These are phyloP conservation scores for Cutaneotrichosporon sp. DNA, from an alignment of 1,284 basidiomycete species.

Conservation along the genomic window DNA sequence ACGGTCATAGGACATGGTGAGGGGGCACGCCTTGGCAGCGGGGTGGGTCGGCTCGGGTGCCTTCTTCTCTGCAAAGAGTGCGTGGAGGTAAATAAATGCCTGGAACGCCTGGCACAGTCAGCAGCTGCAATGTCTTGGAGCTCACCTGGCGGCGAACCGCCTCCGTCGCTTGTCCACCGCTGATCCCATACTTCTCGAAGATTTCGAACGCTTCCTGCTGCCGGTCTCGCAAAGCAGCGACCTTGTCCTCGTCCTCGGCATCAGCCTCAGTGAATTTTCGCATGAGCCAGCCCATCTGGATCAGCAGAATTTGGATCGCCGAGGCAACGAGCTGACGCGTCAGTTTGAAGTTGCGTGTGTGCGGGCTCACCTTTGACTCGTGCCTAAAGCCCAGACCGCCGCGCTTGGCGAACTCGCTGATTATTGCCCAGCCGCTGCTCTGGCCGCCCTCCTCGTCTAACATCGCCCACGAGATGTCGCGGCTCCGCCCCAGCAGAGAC, in stretches of 20 bases:
- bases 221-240: constrained; percentile 62
- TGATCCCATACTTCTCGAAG: constrained; percentile 76
- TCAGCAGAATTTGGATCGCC: constrained; percentile 71
- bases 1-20: constrained; percentile 73
- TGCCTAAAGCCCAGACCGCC: constrained; percentile 85
- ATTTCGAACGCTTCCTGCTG: constrained; percentile 71
- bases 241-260: constrained; percentile 61
- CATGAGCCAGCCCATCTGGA: constrained; percentile 85
- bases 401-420: constrained; percentile 77
- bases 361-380: too few species aligned
- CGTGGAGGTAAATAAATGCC: constrained; percentile 75
- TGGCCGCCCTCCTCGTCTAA: constrained; percentile 88
- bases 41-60: constrained; percentile 51
- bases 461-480: constrained; percentile 76
- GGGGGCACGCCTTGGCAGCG: constrained; percentile 47
- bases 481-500: constrained; percentile 65
- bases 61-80: constrained; percentile 68
- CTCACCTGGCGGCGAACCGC: constrained; percentile 75
- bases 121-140: too few species aligned
- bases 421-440: constrained; percentile 82
- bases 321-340: constrained; percentile 88
- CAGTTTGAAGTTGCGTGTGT: too few species aligned
- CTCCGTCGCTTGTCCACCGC: constrained; percentile 76
- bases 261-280: constrained; percentile 42
- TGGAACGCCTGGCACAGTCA: constrained; percentile 71